Evolutionary conservation across 2,329 filamentous ascomycete genomes (phyloP).

Genomic region (Akanthomyces lecanii): DNA sequence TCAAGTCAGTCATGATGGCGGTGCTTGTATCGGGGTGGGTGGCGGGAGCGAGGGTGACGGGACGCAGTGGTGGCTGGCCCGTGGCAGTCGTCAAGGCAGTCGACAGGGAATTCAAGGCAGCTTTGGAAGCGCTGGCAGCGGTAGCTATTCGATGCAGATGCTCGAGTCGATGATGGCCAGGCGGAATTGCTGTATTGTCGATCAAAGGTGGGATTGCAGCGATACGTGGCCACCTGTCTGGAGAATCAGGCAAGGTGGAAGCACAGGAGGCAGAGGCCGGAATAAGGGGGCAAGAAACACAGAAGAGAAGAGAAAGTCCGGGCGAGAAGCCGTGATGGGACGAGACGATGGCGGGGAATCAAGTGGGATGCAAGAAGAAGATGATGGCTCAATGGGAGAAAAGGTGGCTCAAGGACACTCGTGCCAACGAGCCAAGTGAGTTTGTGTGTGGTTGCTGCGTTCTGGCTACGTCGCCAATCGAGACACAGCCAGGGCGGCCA

Average conservation of each 20-base stretch:
- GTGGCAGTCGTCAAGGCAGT: neutral
- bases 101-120: neutral
- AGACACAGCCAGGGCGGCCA: slow-evolving; percentile 1
- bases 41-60: slow-evolving; percentile 1
- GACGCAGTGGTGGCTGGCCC: neutral
- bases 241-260: neutral
- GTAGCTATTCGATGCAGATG: neutral
- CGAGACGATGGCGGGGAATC: neutral
- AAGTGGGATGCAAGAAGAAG: slow-evolving; percentile 6
- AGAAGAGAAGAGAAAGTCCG: slow-evolving; percentile 14
- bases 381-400: slow-evolving; percentile 6
- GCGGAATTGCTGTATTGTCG: slow-evolving; percentile 12
- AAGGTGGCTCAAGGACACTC: slow-evolving; percentile 9
- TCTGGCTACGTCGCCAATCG: slow-evolving; percentile 18
- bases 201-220: slow-evolving; percentile 4
- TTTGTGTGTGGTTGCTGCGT: slow-evolving; percentile 8
- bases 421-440: slow-evolving; percentile 12
- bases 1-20: slow-evolving; percentile 32
- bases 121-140: neutral
- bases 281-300: neutral
- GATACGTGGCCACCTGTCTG: slow-evolving; percentile 11
- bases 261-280: neutral
- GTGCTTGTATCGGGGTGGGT: slow-evolving; percentile 5
- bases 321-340: neutral
- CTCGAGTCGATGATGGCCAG: slow-evolving; percentile 14